Percentiles rank a stretch among this genome's conserved stretches.
Conservation (phyloP, 306 rosid genomes). For the Argentina anserina region DNA sequence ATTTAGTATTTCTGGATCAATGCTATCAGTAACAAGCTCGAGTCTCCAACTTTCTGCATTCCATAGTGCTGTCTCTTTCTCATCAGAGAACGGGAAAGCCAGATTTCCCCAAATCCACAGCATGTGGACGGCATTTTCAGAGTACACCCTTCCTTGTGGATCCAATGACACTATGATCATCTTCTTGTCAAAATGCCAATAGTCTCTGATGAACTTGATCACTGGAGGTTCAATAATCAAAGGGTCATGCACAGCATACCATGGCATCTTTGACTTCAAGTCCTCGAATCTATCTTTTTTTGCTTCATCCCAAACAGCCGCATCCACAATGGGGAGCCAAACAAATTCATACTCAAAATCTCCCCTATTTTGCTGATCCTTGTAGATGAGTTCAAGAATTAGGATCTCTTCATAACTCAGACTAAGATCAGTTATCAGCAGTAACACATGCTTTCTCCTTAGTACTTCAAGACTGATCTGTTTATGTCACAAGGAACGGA, state of each 20-base stretch:
- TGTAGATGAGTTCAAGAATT: constrained; percentile 46
- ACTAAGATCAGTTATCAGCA: constrained; percentile 73
- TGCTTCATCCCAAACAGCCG: constrained; percentile 26
- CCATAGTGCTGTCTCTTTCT: constrained; percentile 66
- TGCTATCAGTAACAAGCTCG: constrained; percentile 57
- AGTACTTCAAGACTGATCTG: constrained; percentile 60
- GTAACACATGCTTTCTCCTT: constrained; percentile 73
- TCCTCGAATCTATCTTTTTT: constrained; percentile 37
- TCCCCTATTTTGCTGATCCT: constrained; percentile 29
- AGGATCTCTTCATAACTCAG: constrained; percentile 59
- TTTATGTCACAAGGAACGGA: constrained; percentile 23
- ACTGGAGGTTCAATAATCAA: constrained; percentile 51
- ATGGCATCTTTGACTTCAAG: constrained; percentile 56
- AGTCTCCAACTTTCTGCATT: constrained; percentile 66
- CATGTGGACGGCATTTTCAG: constrained; percentile 70
- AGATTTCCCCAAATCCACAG: constrained; percentile 78
- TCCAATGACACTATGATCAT: constrained; percentile 70
- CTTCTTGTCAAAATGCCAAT: constrained; percentile 64
- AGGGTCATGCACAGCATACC: constrained; percentile 64
- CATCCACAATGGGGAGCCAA: constrained; percentile 71
- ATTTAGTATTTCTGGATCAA: constrained; percentile 43
- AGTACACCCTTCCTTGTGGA: constrained; percentile 67
- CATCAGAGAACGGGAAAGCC: constrained; percentile 74
- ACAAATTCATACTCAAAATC: constrained; percentile 59
- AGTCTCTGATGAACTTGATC: constrained; percentile 58